phyloP scores from a whole-genome alignment of 129 eudicot species.

The Centaurea solstitialis region DNA sequence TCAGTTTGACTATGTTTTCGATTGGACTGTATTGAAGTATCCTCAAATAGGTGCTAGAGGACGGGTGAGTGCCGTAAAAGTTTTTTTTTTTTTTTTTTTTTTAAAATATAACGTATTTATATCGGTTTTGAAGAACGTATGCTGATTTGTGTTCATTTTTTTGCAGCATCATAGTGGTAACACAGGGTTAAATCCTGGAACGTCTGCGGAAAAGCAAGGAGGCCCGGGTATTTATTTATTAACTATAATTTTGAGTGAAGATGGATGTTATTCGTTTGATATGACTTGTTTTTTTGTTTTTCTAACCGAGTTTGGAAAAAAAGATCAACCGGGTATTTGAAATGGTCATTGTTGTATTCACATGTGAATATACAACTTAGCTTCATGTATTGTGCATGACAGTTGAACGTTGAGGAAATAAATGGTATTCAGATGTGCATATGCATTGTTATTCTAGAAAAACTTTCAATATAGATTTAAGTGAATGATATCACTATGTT shows the following conservation, averaged over 20 bases:
- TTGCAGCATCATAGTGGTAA: constrained; percentile 67
- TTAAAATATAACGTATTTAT: background rate
- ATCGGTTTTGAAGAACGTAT: background rate
- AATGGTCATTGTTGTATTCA: background rate
- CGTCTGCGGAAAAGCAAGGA: constrained; percentile 79
- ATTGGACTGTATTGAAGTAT: constrained; percentile 97
- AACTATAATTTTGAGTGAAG: background rate
- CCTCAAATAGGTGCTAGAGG: constrained; percentile 91
- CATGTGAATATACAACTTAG: background rate
- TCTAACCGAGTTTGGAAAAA: too few relatives aligned
- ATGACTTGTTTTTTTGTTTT: too few relatives aligned
- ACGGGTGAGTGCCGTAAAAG: constrained; percentile 48
- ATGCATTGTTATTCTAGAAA: background rate
- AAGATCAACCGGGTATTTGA: background rate
- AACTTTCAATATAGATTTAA: background rate
- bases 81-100: too few relatives aligned
- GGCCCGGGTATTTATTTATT: constrained; percentile 57
- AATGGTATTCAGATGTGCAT: background rate
- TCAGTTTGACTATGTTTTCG: constrained; percentile 96
- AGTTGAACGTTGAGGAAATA: background rate
- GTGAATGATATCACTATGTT: background rate
- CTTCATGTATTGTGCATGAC: background rate
- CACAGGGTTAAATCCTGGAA: constrained; percentile 60
- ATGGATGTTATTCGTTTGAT: background rate
- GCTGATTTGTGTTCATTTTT: constrained; percentile 3